Evolutionary conservation across 2,329 filamentous ascomycete species (phyloP).

Genomic region (Colletotrichum sp.): DNA sequence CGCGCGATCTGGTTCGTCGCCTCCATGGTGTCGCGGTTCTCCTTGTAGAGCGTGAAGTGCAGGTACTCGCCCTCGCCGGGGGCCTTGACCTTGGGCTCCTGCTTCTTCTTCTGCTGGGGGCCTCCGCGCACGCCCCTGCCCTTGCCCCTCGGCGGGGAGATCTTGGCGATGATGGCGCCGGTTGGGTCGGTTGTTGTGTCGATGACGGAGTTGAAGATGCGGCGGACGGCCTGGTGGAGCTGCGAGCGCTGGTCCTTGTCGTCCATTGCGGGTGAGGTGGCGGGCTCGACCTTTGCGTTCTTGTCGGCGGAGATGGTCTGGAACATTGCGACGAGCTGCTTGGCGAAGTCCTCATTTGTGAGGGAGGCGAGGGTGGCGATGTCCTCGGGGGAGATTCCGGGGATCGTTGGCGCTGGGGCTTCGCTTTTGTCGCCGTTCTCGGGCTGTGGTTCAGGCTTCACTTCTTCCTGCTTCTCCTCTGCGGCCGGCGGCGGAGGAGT

Average conservation of each 20-base stretch:
- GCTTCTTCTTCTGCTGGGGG: conserved; percentile 16
- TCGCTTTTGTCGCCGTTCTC: conserved; percentile 18
- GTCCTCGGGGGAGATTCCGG: conserved; percentile 33
- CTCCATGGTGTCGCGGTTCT: conserved; percentile 97
- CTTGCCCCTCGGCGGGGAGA: conserved; percentile 53
- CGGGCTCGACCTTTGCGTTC: conserved; percentile 32
- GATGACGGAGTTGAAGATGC: conserved; percentile 78
- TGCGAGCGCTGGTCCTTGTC: conserved; percentile 51
- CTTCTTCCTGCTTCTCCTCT: conserved; percentile 24
- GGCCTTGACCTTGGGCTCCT: conserved; percentile 22
- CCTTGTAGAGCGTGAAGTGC: conserved; percentile 93
- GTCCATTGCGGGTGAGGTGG: conserved; percentile 45
- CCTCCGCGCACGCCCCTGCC: conserved; percentile 28
- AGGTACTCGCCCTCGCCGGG: conserved; percentile 71
- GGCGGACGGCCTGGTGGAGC: conserved; percentile 70
- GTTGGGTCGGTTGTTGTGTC: conserved; percentile 71
- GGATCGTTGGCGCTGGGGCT: conserved; percentile 31
- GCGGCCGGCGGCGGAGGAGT: neutral
- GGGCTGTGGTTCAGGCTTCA: neutral
- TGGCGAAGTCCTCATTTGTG: conserved; percentile 42
- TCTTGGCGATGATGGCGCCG: conserved; percentile 69
- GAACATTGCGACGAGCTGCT: conserved; percentile 47
- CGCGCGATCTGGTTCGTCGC: conserved; percentile 79
- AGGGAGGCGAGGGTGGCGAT: conserved; percentile 42
- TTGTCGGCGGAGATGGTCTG: conserved; percentile 35